Conservation (phyloP, 179 eudicot species). For the Actinidia chinensis region DNA sequence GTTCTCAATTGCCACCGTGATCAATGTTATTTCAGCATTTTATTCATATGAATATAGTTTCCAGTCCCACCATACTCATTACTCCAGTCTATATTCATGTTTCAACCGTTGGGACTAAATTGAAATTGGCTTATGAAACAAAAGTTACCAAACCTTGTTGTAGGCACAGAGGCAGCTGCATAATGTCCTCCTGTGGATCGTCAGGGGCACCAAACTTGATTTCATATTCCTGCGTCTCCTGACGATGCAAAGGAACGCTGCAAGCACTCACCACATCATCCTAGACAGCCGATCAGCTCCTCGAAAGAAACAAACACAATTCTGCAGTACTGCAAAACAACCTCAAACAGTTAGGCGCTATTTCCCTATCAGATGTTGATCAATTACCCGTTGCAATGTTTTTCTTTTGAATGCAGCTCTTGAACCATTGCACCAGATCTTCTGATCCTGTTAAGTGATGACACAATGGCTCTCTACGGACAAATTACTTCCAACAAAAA, state of each 20-base stretch:
- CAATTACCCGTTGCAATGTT: constrained; percentile 27
- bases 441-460: constrained; percentile 25
- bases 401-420: constrained; percentile 10
- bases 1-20: too few relatives aligned
- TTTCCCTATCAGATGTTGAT: constrained; percentile 36
- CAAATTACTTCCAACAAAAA: constrained; percentile 54
- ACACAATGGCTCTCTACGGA: constrained; percentile 27
- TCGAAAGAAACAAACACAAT: constrained; percentile 18
- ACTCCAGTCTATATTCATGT: too few relatives aligned
- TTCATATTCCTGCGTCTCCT: background rate
- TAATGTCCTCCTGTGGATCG: background rate
- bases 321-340: constrained; percentile 22
- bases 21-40: too few relatives aligned
- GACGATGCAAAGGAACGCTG: constrained; percentile 20
- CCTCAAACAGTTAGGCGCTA: constrained; percentile 34
- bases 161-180: background rate
- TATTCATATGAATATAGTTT: too few relatives aligned
- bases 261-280: constrained; percentile 19
- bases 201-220: background rate
- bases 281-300: constrained; percentile 26
- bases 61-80: too few relatives aligned
- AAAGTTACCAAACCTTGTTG: too few relatives aligned
- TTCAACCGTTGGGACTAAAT: too few relatives aligned
- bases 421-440: constrained; percentile 43
- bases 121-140: too few relatives aligned